Evolutionary conservation across 305 asterid species (phyloP).

Genomic region (Fraxinus greggii): DNA sequence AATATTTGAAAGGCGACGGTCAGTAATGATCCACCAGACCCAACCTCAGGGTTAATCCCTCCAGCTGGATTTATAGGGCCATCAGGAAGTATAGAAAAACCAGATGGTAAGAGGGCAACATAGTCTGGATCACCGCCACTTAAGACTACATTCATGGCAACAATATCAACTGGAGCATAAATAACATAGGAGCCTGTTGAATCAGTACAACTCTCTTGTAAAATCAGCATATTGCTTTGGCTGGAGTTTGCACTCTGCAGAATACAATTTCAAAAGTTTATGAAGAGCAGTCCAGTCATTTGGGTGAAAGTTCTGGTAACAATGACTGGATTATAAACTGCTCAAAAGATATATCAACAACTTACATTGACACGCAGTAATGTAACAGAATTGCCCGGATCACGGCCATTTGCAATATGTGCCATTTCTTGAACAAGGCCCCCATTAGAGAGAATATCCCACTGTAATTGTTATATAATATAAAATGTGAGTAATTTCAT

Average conservation of each 20-base stretch:
- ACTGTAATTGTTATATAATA: constrained; percentile 35
- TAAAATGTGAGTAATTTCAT: background rate
- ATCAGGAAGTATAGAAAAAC: constrained; percentile 87
- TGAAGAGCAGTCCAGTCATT: background rate
- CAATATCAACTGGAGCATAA: constrained; percentile 86
- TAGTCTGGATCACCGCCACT: constrained; percentile 95
- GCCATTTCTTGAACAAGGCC: constrained; percentile 99
- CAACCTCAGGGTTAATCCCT: constrained; percentile 46
- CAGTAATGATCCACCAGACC: constrained; percentile 64
- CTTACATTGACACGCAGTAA: constrained; percentile 86
- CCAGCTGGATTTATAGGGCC: constrained; percentile 39
- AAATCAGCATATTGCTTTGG: constrained; percentile 89
- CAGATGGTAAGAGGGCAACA: constrained; percentile 93
- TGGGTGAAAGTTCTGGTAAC: background rate
- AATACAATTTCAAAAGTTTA: background rate
- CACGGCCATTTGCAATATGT: constrained; percentile 91
- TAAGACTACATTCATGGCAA: constrained; percentile 82
- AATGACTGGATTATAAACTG: background rate
- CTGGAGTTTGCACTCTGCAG: constrained; percentile 84
- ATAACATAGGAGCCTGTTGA: constrained; percentile 78
- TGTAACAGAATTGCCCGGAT: constrained; percentile 83
- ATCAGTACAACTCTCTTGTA: constrained; percentile 86
- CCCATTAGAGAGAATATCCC: constrained; percentile 96
- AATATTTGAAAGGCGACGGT: constrained; percentile 89
- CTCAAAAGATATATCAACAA: background rate